Conservation (phyloP, 2,329 filamentous ascomycete genomes). For the Alternaria triticina region DNA sequence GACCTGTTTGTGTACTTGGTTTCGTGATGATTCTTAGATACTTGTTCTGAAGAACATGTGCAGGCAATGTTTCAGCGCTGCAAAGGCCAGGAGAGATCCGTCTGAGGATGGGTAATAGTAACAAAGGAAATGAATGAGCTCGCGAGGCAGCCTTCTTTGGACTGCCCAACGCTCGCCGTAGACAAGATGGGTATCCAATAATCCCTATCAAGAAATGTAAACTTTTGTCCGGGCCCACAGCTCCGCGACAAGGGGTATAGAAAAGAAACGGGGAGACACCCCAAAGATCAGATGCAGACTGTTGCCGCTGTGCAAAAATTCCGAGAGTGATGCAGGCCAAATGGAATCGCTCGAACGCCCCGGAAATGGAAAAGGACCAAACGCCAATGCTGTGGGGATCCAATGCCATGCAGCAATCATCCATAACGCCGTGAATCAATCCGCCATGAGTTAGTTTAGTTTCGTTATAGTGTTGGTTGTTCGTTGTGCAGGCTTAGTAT, state of each 20-base stretch:
- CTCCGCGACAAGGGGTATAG: constrained; percentile 37
- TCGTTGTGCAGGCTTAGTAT: constrained; percentile 37
- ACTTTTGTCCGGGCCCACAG: constrained; percentile 24
- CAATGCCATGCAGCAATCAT: constrained; percentile 42
- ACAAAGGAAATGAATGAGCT: constrained; percentile 46
- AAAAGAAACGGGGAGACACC: constrained; percentile 38
- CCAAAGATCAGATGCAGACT: constrained; percentile 24
- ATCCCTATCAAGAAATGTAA: constrained; percentile 32
- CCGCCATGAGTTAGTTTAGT: constrained; percentile 41
- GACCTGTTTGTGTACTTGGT: constrained; percentile 38
- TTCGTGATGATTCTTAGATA: constrained; percentile 45
- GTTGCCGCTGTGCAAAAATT: constrained; percentile 30
- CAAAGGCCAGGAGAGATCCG: constrained; percentile 37
- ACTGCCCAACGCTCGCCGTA: constrained; percentile 34
- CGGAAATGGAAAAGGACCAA: constrained; percentile 35
- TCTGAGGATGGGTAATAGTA: constrained; percentile 37
- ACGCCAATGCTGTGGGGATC: constrained; percentile 44
- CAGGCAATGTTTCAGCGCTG: constrained; percentile 40
- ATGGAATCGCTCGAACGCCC: constrained; percentile 48
- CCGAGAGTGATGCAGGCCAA: constrained; percentile 34
- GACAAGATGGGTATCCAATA: constrained; percentile 38
- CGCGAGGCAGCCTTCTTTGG: constrained; percentile 34
- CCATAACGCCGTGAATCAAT: constrained; percentile 46
- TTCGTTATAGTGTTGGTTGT: constrained; percentile 42
- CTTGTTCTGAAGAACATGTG: constrained; percentile 29